Base-by-base conservation (phyloP, 495 filamentous ascomycete species). In the Penicillium canescens region DNA sequence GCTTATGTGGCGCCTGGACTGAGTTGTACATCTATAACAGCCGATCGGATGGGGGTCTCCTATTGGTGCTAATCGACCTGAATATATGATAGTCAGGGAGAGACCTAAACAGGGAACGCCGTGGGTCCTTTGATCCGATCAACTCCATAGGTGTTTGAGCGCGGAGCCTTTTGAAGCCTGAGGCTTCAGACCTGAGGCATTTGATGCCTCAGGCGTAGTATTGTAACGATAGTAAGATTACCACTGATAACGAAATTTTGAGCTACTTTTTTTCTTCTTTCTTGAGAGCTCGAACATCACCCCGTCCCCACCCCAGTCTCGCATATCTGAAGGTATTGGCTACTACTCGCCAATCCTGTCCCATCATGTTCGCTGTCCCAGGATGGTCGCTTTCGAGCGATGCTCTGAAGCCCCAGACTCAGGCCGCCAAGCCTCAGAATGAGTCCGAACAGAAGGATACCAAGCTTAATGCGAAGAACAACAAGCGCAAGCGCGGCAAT, bases 281-380 rank as follows among this genome's bases (percentile, higher is more conserved):
- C 21, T n/a, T 4, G 21, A 26, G 28, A 24, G 13, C n/a, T 18
- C 26, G 21, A 41, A 23, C 45, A 12, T 47, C 21, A 5, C 6
- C 35, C 36, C 11, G 9, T 12, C 43, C 9, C 46, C 31, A 10
- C 11, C 35, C 36, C 24, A 7, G 12, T 52, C 14, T 37, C 16
- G 18, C 31, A 37, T 13, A 31, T 36, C 23, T 12, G 12, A 34
- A 36, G 37, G 43, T 18, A 33, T 31, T 36, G 16, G 41, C 8
- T 7, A 21, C 34, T 36, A 35, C 21, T 40, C 7, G 21, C 38
- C 36, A 39, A 36, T 18, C 37, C 26, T 41, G 18, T 20, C n/a
- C 34, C 55, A 73, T 35, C 56, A 97, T 98, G 94, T 98, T 98
- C 67, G 84, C 92, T 4, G 92, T 97, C 47, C 88, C 88, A 57